phyloP scores from a whole-genome alignment of 257 asterid genomes.

The Lantana camara region DNA sequence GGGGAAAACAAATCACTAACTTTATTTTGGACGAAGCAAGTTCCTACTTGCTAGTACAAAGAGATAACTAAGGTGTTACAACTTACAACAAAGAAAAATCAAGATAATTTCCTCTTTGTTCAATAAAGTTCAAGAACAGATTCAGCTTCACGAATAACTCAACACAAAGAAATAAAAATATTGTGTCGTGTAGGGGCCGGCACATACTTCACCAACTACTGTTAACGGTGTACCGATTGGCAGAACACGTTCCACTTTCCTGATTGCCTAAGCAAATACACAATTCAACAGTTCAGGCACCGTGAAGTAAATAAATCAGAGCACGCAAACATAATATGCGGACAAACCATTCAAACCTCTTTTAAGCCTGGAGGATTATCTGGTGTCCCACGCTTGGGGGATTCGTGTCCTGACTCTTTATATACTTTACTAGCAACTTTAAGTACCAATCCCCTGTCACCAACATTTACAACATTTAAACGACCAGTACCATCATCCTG shows the following conservation, averaged over 20 bases:
- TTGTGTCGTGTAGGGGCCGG: constrained; percentile 64
- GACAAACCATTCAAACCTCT: constrained; percentile 66
- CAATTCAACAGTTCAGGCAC: constrained; percentile 11
- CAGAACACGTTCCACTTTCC: constrained; percentile 94
- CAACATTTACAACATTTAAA: constrained; percentile 76
- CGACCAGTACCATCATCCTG: constrained; percentile 96
- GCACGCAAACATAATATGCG: constrained; percentile 16
- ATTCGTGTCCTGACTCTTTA: constrained; percentile 94
- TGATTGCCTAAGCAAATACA: constrained; percentile 94
- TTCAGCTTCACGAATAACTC: constrained; percentile 11
- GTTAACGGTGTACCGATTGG: constrained; percentile 97
- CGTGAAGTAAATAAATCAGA: not conserved
- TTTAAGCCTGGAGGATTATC: constrained; percentile 98
- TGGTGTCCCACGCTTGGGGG: constrained; percentile 93
- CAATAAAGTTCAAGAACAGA: too few relatives aligned
- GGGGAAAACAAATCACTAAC: not conserved
- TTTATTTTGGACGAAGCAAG: not conserved
- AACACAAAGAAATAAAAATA: constrained; percentile 2
- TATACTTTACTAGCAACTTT: constrained; percentile 90
- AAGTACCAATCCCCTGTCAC: constrained; percentile 77
- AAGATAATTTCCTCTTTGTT: too few relatives aligned
- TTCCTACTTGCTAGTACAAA: too few relatives aligned
- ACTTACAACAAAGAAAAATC: too few relatives aligned
- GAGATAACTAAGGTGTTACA: too few relatives aligned
- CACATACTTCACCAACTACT: constrained; percentile 96